phyloP scores from a whole-genome alignment of 345 rosid genomes.

The Citrus cavaleriei region DNA sequence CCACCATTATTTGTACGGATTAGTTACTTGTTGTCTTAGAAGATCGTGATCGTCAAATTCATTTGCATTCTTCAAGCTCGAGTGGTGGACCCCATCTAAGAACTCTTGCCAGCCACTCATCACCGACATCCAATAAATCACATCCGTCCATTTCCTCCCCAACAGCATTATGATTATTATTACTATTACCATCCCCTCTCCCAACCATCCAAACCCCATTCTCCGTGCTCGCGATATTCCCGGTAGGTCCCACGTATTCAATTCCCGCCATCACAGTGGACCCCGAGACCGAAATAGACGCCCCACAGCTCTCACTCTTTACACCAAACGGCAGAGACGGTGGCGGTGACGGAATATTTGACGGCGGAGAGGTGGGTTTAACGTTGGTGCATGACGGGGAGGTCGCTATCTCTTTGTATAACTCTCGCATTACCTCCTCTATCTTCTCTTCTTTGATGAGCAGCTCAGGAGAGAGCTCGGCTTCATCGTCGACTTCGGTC shows the following conservation, averaged over 20 bases:
- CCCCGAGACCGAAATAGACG: constrained; percentile 27
- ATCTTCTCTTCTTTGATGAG: constrained; percentile 36
- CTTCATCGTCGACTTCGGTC: constrained; percentile 22
- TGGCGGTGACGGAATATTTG: neutral
- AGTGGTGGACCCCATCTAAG: constrained; percentile 28
- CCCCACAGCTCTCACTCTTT: constrained; percentile 40
- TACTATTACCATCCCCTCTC: neutral
- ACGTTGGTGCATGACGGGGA: neutral
- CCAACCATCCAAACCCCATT: neutral
- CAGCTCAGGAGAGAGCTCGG: constrained; percentile 24
- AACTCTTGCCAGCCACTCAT: constrained; percentile 39
- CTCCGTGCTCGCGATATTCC: neutral
- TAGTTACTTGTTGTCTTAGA: neutral
- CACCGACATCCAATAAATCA: constrained; percentile 22
- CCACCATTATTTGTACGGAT: neutral
- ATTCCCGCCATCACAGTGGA: constrained; percentile 38
- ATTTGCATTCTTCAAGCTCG: constrained; percentile 25
- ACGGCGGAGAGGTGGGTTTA: neutral
- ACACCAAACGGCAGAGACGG: constrained; percentile 2
- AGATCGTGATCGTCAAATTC: neutral
- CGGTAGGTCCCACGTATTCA: constrained; percentile 15
- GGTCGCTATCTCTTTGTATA: constrained; percentile 35
- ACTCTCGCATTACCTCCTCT: constrained; percentile 42
- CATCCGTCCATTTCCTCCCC: constrained; percentile 16
- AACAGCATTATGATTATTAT: neutral